These are phyloP conservation scores for Emergomyces africanus DNA, from an alignment of 2,329 filamentous ascomycete genomes.

Conservation along the genomic window DNA sequence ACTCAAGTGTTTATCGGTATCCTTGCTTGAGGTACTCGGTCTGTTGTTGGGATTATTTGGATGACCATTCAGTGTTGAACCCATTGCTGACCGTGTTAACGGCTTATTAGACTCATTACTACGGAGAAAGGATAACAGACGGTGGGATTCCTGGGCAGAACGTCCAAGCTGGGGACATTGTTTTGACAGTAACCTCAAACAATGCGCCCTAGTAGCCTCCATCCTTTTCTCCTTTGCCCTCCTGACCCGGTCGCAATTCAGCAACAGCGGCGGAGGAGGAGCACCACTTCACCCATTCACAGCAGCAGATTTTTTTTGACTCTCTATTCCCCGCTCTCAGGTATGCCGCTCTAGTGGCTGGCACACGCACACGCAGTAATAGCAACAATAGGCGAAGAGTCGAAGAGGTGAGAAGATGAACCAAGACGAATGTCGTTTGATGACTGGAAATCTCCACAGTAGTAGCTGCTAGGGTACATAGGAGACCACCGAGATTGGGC, in stretches of 20 bases:
- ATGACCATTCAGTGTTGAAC: not conserved
- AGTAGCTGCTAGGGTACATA: not conserved
- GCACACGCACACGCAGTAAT: not conserved
- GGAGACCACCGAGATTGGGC: too few species aligned
- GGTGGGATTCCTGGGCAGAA: not conserved
- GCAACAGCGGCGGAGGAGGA: not conserved
- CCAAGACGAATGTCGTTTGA: not conserved
- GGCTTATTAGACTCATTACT: not conserved
- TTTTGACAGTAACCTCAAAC: not conserved
- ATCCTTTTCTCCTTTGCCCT: not conserved
- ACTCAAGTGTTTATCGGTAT: slow-evolving; percentile 27
- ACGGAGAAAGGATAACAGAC: not conserved
- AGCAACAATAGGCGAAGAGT: not conserved
- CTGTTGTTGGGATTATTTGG: not conserved
- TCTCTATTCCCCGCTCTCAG: not conserved
- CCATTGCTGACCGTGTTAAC: not conserved
- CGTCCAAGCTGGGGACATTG: not conserved
- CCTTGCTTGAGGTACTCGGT: not conserved
- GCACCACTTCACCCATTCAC: not conserved
- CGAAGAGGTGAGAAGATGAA: not conserved
- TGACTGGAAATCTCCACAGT: too few species aligned
- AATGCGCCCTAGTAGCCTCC: not conserved
- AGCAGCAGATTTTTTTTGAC: not conserved
- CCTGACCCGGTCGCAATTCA: not conserved
- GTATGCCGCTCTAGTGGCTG: not conserved